A percentile compares a stretch with the other conserved stretches of the same genome.
Conservation (phyloP, 1,284 basidiomycete species). For the Microbotryum lychnidis-dioicae region DNA sequence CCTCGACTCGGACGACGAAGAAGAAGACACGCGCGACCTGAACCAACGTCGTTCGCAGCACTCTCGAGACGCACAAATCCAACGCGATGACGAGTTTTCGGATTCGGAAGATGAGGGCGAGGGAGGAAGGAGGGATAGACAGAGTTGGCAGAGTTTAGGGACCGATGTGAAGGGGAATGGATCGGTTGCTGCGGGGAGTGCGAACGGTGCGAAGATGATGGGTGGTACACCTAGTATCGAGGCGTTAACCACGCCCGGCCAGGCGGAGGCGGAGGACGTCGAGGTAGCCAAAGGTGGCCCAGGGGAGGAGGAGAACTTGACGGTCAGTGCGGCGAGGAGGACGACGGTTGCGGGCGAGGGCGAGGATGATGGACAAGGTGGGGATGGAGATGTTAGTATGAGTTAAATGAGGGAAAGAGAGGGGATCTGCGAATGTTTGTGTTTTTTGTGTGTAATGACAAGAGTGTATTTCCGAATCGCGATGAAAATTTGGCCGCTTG, state of each 20-base stretch:
- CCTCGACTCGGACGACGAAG: slow-evolving; percentile 66
- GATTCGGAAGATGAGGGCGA: slow-evolving; percentile 60
- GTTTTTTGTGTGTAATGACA: too few species aligned
- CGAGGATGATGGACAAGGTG: slow-evolving; percentile 14
- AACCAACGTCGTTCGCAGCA: slow-evolving; percentile 35
- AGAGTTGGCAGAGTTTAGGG: slow-evolving; percentile 12
- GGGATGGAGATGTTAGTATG: slow-evolving; percentile 2
- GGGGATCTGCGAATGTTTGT: background rate
- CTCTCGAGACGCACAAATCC: slow-evolving; percentile 58
- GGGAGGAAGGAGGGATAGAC: slow-evolving; percentile 56
- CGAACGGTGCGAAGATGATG: background rate
- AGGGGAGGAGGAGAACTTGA: slow-evolving; percentile 14
- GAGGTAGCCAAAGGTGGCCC: background rate
- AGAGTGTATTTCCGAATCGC: too few species aligned
- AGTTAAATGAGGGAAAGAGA: background rate
- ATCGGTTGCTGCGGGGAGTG: background rate
- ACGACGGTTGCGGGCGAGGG: slow-evolving; percentile 14
- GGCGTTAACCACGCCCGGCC: background rate
- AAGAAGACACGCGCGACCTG: slow-evolving; percentile 50
- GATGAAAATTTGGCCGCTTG: too few species aligned
- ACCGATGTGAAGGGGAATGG: background rate
- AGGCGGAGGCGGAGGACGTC: background rate
- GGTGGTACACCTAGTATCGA: background rate
- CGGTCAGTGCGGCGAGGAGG: slow-evolving; percentile 27
- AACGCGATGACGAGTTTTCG: slow-evolving; percentile 59